phyloP scores from a whole-genome alignment of 208 protist genomes.

The Eutreptiella sp. region DNA sequence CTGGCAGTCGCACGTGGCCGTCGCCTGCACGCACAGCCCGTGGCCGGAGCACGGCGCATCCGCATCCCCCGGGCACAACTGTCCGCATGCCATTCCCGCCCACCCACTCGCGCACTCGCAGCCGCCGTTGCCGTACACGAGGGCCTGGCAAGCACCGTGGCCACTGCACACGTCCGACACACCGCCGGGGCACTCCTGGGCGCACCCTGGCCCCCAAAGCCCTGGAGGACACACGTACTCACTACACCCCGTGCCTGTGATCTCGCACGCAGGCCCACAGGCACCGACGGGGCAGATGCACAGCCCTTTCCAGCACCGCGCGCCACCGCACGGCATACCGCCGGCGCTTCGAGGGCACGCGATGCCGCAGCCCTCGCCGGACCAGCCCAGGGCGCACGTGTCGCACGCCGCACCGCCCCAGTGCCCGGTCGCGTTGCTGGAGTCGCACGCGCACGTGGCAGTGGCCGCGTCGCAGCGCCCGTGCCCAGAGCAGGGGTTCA shows the following conservation, averaged over 20 bases:
- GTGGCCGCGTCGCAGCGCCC: neutral
- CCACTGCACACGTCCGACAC: constrained; percentile 13
- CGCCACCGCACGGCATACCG: neutral
- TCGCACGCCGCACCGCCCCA: constrained; percentile 5
- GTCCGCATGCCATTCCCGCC: neutral
- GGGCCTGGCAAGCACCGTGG: neutral
- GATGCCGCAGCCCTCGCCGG: neutral
- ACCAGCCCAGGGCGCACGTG: neutral
- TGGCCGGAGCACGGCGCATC: neutral
- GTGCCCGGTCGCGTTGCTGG: neutral
- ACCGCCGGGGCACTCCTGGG: constrained; percentile 12
- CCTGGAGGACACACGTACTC: constrained; percentile 5
- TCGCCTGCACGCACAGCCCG: neutral
- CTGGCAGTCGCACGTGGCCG: neutral
- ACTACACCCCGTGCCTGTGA: neutral
- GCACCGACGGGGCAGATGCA: neutral
- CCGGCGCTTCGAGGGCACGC: neutral
- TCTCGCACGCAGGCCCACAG: neutral
- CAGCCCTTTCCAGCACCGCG: neutral
- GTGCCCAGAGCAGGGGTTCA: neutral
- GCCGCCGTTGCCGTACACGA: neutral
- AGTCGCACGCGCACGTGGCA: neutral
- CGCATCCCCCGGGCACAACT: neutral
- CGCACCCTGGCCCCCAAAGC: constrained; percentile 15
- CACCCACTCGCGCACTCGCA: neutral